Evolutionary conservation across 169 alveolate species (phyloP).

Genomic region (Theileria annulata): DNA sequence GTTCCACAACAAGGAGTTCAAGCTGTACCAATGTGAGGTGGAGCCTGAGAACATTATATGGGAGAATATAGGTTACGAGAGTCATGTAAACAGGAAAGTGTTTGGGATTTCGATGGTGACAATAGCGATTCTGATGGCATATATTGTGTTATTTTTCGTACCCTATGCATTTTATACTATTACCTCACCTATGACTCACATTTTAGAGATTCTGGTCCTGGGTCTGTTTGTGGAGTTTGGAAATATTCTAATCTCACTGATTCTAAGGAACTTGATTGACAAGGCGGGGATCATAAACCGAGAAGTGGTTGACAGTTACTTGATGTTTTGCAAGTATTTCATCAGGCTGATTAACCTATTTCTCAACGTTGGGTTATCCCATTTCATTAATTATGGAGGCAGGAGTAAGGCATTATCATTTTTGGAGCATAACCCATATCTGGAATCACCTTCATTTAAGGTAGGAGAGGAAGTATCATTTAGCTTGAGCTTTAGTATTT

Average conservation of each 20-base stretch:
- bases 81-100: conserved; percentile 1
- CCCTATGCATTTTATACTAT: conserved; percentile 71
- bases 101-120: conserved; percentile 30
- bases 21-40: conserved; percentile 49
- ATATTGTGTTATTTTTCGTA: conserved; percentile 67
- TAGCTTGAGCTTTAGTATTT: conserved; percentile 32
- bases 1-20: conserved; percentile 17
- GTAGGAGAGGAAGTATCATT: conserved; percentile 69
- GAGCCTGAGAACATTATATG: conserved; percentile 73
- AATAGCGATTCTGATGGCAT: conserved; percentile 31
- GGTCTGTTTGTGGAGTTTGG: conserved; percentile 69
- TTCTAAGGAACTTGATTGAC: conserved; percentile 36
- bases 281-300: conserved; percentile 46
- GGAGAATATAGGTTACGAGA: conserved; percentile 51
- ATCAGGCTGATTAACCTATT: conserved; percentile 55
- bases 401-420: conserved; percentile 59
- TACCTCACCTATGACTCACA: conserved; percentile 34
- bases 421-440: conserved; percentile 10
- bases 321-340: conserved; percentile 47
- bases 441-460: conserved; percentile 35
- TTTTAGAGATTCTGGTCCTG: conserved; percentile 40
- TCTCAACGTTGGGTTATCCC: conserved; percentile 66
- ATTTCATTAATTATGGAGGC: conserved; percentile 72
- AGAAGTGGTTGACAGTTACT: conserved; percentile 56
- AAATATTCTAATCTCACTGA: conserved; percentile 45